Evolutionary conservation across 2,329 filamentous ascomycete genomes (phyloP), one percentile per base, ranked within the genome.

Genomic region (Aspergillus sp.): DNA sequence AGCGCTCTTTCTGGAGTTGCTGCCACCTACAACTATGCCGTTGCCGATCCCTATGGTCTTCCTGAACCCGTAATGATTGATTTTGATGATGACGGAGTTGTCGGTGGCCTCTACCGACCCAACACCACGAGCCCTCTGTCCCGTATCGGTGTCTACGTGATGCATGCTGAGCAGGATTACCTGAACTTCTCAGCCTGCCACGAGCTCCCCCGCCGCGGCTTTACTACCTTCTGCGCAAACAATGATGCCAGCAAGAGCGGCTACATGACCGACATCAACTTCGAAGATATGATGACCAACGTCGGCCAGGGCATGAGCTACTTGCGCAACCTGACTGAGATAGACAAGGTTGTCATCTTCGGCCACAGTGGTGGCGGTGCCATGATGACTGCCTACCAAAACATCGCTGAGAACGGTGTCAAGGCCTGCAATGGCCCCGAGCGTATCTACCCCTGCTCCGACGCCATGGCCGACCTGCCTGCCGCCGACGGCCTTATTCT

Each of bases 81-180:
- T 19, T 44, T 44, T 23, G 19, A 44, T 8, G 41, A 44, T 44
- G 41, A 44, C 10, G 50, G 50, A 8, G 50, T 52, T 19, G 23
- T 21, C 2, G 50, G 50, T 8, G 50, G 50, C 15, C 50, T 52
- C 50, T 52, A 38, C 5, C 50, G 50, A 2, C 50, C 50, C 19
- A 32, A 23, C 1, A 13, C 50, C 19, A 25, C 17, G 8, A 17
- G 30, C 32, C 30, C 30, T 19, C 50, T 38, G n/a, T 32, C 50
- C n/a, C 50, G 50, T 19, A 52, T 52, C 17, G 50, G 50, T 19
- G 27, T 52, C 17, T 38, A 38, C n/a, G 50, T 52, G 25, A 52
- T 52, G 50, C 50, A 52, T 8, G 50, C 50, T 17, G 50, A 52
- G 50, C 50, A 52, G 50, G 50, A 52, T 6, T 52, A 52, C 30